Evolutionary conservation across 345 rosid genomes (phyloP).

Genomic region (Lepidium africanum): DNA sequence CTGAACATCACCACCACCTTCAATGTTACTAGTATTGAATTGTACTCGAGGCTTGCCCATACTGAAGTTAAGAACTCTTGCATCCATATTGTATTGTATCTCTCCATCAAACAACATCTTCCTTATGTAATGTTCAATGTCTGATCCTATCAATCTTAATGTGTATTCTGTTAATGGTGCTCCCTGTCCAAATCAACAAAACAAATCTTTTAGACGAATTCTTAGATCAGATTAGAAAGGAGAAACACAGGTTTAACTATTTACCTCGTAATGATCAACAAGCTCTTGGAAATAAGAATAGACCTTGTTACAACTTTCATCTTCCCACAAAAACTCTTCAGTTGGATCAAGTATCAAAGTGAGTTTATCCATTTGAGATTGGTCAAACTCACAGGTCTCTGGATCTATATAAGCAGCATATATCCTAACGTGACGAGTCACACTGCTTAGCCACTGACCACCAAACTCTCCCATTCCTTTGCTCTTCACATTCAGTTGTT

Average conservation of each 20-base stretch:
- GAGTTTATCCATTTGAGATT: slow-evolving; percentile 79
- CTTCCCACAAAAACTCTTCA: slow-evolving; percentile 75
- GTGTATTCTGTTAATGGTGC: slow-evolving; percentile 92
- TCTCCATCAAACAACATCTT: slow-evolving; percentile 78
- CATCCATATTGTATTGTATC: slow-evolving; percentile 83
- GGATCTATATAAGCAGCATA: slow-evolving; percentile 78
- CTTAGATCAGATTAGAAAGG: background rate
- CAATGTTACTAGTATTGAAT: slow-evolving; percentile 38
- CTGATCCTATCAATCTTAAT: slow-evolving; percentile 78
- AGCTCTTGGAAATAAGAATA: slow-evolving; percentile 85
- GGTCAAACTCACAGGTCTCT: slow-evolving; percentile 62
- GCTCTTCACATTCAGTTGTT: slow-evolving; percentile 70
- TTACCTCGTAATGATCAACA: slow-evolving; percentile 95
- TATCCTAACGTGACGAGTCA: slow-evolving; percentile 65
- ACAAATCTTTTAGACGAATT: background rate
- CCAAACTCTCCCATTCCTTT: slow-evolving; percentile 66
- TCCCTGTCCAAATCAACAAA: slow-evolving; percentile 42
- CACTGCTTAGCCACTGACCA: slow-evolving; percentile 73
- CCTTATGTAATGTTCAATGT: slow-evolving; percentile 86
- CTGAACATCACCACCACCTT: slow-evolving; percentile 31
- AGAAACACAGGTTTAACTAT: background rate
- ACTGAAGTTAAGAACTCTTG: slow-evolving; percentile 79
- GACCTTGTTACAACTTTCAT: slow-evolving; percentile 60
- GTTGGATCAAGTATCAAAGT: slow-evolving; percentile 82
- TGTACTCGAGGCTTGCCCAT: slow-evolving; percentile 75